Evolutionary conservation across 108 stramenopile genomes (phyloP), one percentile per base, ranked within the genome.

Genomic region (Epithemia pelagica): DNA sequence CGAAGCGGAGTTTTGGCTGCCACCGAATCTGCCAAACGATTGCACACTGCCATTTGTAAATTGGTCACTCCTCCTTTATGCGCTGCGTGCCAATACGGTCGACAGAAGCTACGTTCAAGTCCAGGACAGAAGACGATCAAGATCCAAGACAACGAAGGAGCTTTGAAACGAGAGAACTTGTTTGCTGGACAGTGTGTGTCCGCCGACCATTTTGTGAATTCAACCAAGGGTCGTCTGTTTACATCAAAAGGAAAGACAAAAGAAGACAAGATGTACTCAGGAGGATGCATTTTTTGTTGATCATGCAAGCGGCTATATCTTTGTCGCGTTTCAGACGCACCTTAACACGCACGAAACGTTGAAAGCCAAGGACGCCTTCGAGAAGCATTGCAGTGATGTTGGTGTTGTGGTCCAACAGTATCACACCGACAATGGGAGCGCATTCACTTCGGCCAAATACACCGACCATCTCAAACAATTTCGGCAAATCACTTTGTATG

Each of bases 401-500:
- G 70, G 72, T 54, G 67, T 63, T 32, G 22, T 33, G 8, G 28
- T 32, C 2, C 25, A 53, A 32, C 26, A 64, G 29, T 71, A 64
- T 26, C 18, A 54, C 55, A 57, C 28, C 5, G 65, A 66, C 31
- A 72, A 65, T 65, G 71, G 71, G 3, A 37, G 52, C 7, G 51
- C 58, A 18, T 24, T 28, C 32, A 66, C 71, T 30, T 67, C 31
- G 21, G 65, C 64, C 1, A 5, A 25, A 23, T 69, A 46, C 32
- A 22, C 15, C 10, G 31, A 32, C 25, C 61, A 57, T 2, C 26
- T 71, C 33, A 23, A 19, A 25, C 37, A 29, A 29, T 63, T 61
- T 31, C 71, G 69, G 27, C 74, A 79, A 61, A 77, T 54, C 52
- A 74, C n/a, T n/a, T n/a, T n/a, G n/a, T n/a, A n/a, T n/a, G n/a